A percentile compares a stretch with the other conserved stretches of the same genome.
phyloP scores from a whole-genome alignment of 441 rosid species.

The Hura crepitans region DNA sequence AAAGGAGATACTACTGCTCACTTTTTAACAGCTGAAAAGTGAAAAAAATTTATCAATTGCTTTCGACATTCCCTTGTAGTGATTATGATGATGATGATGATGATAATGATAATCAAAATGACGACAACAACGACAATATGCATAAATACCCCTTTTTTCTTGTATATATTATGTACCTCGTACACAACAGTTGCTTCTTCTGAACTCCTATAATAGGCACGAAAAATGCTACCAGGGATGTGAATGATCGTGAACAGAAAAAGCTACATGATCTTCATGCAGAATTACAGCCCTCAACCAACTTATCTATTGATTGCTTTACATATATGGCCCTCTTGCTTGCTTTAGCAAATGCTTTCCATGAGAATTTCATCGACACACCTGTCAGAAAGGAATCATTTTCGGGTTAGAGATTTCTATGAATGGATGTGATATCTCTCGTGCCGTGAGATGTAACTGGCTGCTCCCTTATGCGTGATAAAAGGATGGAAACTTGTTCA shows the following conservation, averaged over 20 bases:
- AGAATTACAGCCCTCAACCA: conserved; percentile 1
- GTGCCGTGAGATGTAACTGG: conserved; percentile 42
- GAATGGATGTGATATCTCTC: conserved; percentile 38
- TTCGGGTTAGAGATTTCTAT: conserved; percentile 30
- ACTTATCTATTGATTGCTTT: background rate
- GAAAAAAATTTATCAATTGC: too few species aligned
- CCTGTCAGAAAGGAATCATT: background rate
- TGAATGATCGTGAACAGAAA: background rate
- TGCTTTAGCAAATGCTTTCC: conserved; percentile 2
- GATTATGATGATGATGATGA: too few species aligned
- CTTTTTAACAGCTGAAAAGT: too few species aligned
- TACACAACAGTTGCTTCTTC: too few species aligned
- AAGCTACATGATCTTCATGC: conserved; percentile 11
- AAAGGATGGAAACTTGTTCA: conserved; percentile 61
- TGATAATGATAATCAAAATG: too few species aligned
- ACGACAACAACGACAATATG: too few species aligned
- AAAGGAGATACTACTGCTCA: too few species aligned
- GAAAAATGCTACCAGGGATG: conserved; percentile 9
- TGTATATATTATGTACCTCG: too few species aligned
- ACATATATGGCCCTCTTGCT: background rate
- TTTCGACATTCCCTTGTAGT: too few species aligned
- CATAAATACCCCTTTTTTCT: too few species aligned
- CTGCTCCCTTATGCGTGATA: conserved; percentile 76
- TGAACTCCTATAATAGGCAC: background rate
- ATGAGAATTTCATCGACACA: conserved; percentile 9